Conservation (phyloP, 2,329 filamentous ascomycete species). For the Metarhizium album region DNA sequence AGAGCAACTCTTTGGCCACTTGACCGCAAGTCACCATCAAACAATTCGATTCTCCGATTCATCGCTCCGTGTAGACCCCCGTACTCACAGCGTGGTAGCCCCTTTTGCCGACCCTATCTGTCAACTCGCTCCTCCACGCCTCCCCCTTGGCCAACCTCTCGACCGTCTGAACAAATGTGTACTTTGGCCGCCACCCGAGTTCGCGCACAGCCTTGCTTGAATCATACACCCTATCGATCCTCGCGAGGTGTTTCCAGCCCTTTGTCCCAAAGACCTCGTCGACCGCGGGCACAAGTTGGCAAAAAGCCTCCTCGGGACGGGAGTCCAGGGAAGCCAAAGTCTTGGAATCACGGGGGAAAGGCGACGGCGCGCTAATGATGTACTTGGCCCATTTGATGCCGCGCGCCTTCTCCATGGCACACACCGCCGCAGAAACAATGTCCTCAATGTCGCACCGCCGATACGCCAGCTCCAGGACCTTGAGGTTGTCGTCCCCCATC, state of each 20-base stretch:
- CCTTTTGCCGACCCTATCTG: constrained; percentile 27
- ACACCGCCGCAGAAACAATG: constrained; percentile 29
- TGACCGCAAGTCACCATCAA: not conserved
- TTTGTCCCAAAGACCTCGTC: constrained; percentile 19
- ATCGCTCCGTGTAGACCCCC: constrained; percentile 31
- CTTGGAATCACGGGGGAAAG: constrained; percentile 21
- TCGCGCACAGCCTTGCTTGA: constrained; percentile 29
- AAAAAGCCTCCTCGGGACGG: constrained; percentile 22
- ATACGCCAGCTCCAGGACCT: constrained; percentile 36
- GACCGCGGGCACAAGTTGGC: constrained; percentile 15
- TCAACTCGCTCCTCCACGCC: constrained; percentile 29
- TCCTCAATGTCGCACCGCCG: constrained; percentile 33
- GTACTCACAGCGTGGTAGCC: constrained; percentile 33
- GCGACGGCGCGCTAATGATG: constrained; percentile 32
- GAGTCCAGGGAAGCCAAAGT: constrained; percentile 23
- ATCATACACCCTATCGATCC: constrained; percentile 36
- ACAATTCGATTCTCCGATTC: too few relatives aligned
- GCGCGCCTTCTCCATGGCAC: constrained; percentile 24
- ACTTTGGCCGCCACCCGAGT: constrained; percentile 30
- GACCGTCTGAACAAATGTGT: constrained; percentile 28
- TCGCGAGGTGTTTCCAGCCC: constrained; percentile 26
- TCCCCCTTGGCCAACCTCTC: constrained; percentile 23
- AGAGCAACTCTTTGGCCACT: too few relatives aligned
- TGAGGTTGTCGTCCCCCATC: constrained; percentile 32
- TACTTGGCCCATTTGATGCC: constrained; percentile 27